Conservation (phyloP, 2,329 filamentous ascomycete species). For the Tolypocladium capitatum region DNA sequence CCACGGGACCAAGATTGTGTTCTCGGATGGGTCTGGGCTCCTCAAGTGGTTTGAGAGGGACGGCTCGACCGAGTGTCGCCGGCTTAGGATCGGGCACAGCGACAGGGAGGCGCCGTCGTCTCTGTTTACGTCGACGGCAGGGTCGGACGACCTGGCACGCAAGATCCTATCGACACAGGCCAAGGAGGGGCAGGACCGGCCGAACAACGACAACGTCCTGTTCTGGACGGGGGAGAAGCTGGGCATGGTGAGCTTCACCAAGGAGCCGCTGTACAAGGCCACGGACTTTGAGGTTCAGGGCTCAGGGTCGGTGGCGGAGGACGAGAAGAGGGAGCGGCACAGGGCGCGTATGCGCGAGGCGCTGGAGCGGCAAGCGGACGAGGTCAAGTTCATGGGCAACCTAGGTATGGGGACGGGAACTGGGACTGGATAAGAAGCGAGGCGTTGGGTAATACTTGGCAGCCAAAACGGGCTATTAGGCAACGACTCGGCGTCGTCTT, state of each 20-base stretch:
- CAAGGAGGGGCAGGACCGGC: slow-evolving; percentile 13
- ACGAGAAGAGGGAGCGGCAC: slow-evolving; percentile 47
- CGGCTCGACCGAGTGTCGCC: slow-evolving; percentile 48
- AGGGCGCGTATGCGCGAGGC: slow-evolving; percentile 60
- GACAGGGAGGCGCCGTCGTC: slow-evolving; percentile 31
- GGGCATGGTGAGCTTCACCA: slow-evolving; percentile 55
- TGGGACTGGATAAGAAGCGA: background rate
- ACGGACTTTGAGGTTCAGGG: slow-evolving; percentile 38
- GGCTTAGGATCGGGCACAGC: slow-evolving; percentile 41
- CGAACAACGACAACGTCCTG: slow-evolving; percentile 55
- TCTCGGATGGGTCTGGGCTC: slow-evolving; percentile 71
- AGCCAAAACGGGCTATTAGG: background rate
- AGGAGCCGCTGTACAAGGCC: slow-evolving; percentile 31
- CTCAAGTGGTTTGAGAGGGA: slow-evolving; percentile 89
- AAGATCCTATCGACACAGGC: slow-evolving; percentile 58
- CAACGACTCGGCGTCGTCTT: background rate
- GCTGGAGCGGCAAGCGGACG: slow-evolving; percentile 64
- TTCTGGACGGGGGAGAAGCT: slow-evolving; percentile 83
- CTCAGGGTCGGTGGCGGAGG: slow-evolving; percentile 30
- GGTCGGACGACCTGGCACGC: slow-evolving; percentile 60
- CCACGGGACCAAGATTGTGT: slow-evolving; percentile 71
- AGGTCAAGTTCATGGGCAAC: slow-evolving; percentile 59
- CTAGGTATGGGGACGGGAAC: slow-evolving; percentile 26
- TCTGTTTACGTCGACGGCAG: slow-evolving; percentile 37
- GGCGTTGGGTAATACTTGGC: background rate